phyloP scores from a whole-genome alignment of 306 rosid species.

The Prunus mira region DNA sequence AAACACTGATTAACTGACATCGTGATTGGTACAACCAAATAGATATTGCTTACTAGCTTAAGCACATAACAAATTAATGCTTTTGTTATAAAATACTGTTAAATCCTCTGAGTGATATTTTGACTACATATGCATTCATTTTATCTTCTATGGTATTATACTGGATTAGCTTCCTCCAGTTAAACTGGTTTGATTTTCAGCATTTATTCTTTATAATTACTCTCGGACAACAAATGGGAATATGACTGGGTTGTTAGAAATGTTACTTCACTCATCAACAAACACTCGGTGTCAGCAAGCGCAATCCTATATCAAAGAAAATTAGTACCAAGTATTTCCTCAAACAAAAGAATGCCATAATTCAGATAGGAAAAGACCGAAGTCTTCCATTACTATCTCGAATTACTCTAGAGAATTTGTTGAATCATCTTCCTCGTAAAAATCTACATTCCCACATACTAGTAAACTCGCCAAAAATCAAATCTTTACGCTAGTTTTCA shows the following conservation, averaged over 20 bases:
- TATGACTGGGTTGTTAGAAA: no score
- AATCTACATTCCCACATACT: background rate
- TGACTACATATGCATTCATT: background rate
- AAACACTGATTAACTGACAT: background rate
- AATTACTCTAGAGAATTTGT: background rate
- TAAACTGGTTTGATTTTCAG: background rate
- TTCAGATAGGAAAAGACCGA: no score
- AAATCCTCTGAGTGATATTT: background rate
- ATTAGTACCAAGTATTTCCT: background rate
- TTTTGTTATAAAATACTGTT: background rate
- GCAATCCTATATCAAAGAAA: no score
- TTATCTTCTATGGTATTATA: background rate
- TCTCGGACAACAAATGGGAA: background rate
- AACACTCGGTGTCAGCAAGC: no score
- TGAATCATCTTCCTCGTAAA: background rate
- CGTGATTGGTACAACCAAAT: background rate
- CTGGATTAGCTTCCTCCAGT: background rate
- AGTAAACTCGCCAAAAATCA: background rate
- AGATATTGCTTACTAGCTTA: background rate
- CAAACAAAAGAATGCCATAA: background rate
- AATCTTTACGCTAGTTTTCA: background rate
- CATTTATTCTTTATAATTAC: background rate
- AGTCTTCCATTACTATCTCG: background rate
- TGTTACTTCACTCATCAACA: no score
- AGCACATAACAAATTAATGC: background rate